Base-by-base conservation (phyloP, 2,329 filamentous ascomycete genomes). In the Beauveria rudraprayagi region DNA sequence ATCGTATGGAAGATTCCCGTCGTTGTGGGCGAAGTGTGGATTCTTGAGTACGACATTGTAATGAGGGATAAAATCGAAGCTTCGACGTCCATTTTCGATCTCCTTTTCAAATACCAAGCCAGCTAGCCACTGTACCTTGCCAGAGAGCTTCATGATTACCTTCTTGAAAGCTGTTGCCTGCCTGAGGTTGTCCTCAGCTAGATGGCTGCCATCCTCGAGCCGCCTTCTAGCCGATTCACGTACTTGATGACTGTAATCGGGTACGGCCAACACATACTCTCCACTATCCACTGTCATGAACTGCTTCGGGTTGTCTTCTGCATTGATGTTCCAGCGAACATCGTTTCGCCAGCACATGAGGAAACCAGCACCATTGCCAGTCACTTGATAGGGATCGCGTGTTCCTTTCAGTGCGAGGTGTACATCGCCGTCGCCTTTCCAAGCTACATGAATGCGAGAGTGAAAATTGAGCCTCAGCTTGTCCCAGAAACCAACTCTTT, bases 341-440 rank as follows among this genome's bases (percentile, higher is more conserved):
- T 97, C 90, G 68, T 92, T 95, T 57, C 94, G 88, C 93, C 93
- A 99, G 72, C 95, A 97, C 92, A 99, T 97, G 48, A 97, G 84
- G 70, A 99, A 96, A 5, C 94, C 94, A 40, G 92, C 92, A 44
- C 94, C 94, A 67, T 93, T 88, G 9, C 93, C 92, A 44, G 92
- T 97, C 50, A 99, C 87, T 63, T 90, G 84, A 71, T 99, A 99
- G 2, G 94, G 94, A 74, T 99, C 93, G 61, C 95, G 85, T 58
- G 92, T 85, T 70, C 90, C 91, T 76, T 99, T 99, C 40, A 99
- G 81, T 37, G 92, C 88, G 28, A 99, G 80, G 72, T 97, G 94
- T 40, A 99, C 90, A 75, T 97, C 93, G 5, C 95, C 95, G 71
- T 96, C 93, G 11, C 91, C 92, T 70, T 91, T 94, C 94, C 95